A percentile compares a stretch with the other conserved stretches of the same genome.
phyloP scores from a whole-genome alignment of 129 eudicot species.

The Rutidosis leptorrhynchoides region DNA sequence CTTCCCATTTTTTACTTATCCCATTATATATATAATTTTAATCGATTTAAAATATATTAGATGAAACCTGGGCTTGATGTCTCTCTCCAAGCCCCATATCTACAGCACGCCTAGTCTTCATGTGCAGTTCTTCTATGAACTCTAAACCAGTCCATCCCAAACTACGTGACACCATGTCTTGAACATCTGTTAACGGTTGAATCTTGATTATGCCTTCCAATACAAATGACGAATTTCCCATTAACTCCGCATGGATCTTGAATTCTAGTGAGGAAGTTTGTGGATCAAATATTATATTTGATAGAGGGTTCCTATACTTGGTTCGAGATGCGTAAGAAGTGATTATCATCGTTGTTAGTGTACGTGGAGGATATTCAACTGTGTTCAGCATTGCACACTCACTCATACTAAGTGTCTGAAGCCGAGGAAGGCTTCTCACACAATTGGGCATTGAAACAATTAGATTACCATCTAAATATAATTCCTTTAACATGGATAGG shows the following conservation, averaged over 20 bases:
- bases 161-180: neutral
- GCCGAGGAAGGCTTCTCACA: conserved; percentile 16
- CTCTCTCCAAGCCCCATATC: neutral
- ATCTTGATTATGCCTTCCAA: conserved; percentile 19
- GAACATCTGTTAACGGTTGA: conserved; percentile 6
- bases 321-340: too few relatives aligned
- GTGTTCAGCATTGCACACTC: neutral
- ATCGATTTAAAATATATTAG: too few relatives aligned
- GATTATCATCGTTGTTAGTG: neutral
- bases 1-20: too few relatives aligned
- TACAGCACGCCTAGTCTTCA: neutral
- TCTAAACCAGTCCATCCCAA: conserved; percentile 8
- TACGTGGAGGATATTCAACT: conserved; percentile 13
- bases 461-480: too few relatives aligned
- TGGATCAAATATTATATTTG: too few relatives aligned
- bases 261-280: neutral
- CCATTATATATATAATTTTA: too few relatives aligned
- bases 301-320: too few relatives aligned
- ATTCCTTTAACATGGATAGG: conserved; percentile 4
- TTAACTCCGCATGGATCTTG: too few relatives aligned
- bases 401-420: neutral
- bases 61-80: conserved; percentile 1
- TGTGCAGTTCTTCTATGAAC: neutral
- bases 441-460: too few relatives aligned
- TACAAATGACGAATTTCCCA: neutral